Evolutionary conservation across 1,139 yeast genomes (phyloP).

Genomic region (Barnettozyma hawaiiensis): DNA sequence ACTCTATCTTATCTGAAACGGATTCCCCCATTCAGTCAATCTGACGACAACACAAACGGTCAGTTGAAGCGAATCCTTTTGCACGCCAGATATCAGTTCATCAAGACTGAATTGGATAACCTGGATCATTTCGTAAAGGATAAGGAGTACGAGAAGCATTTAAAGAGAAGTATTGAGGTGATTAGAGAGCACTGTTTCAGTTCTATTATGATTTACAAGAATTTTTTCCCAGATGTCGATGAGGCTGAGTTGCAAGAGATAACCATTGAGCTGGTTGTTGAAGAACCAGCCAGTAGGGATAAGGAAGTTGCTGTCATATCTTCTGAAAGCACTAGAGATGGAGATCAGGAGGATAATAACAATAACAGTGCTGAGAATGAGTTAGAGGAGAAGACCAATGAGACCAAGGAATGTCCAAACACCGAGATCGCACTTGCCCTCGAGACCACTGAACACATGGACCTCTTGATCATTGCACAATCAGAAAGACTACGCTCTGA

Average conservation of each 20-base stretch:
- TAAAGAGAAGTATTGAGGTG: slow-evolving; percentile 76
- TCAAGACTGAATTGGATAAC: slow-evolving; percentile 51
- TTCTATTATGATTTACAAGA: slow-evolving; percentile 58
- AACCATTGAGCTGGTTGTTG: slow-evolving; percentile 10
- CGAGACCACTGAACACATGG: slow-evolving; percentile 2
- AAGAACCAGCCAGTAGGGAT: too few species aligned
- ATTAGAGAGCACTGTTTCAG: slow-evolving; percentile 78
- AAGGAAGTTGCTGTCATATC: background rate
- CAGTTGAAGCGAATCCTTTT: slow-evolving; percentile 44
- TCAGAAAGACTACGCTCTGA: slow-evolving; percentile 15
- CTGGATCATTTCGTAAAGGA: slow-evolving; percentile 45
- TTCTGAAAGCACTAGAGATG: slow-evolving; percentile 11
- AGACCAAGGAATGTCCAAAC: background rate
- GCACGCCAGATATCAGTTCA: slow-evolving; percentile 55
- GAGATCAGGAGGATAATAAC: slow-evolving; percentile 14
- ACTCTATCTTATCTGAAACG: slow-evolving; percentile 71
- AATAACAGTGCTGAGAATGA: background rate
- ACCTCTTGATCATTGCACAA: slow-evolving; percentile 1
- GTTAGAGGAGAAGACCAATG: background rate
- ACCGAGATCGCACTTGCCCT: background rate
- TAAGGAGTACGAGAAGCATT: slow-evolving; percentile 50
- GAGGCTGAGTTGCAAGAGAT: slow-evolving; percentile 24
- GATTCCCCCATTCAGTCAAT: slow-evolving; percentile 43
- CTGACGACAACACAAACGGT: slow-evolving; percentile 23
- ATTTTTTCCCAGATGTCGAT: slow-evolving; percentile 47